phyloP scores from a whole-genome alignment of 129 eudicot genomes.

The Flaveria bidentis region DNA sequence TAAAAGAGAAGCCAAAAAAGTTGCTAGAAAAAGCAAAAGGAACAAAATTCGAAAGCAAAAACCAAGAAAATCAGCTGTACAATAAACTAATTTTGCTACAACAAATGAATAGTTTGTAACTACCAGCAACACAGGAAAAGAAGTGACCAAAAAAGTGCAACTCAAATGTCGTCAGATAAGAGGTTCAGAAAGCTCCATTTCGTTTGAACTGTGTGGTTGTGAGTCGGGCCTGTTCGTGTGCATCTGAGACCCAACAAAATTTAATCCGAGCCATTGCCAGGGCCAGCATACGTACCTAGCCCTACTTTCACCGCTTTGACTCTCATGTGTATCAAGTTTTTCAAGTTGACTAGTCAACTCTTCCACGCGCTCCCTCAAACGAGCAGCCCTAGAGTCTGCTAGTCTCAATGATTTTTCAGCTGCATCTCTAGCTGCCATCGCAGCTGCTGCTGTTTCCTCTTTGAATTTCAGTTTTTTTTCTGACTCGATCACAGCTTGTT shows the following conservation, averaged over 20 bases:
- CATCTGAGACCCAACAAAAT: constrained; percentile 54
- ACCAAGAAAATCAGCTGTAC: neutral
- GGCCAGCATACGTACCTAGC: constrained; percentile 86
- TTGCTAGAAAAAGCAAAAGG: neutral
- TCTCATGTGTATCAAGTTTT: constrained; percentile 54
- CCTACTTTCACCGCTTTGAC: constrained; percentile 43
- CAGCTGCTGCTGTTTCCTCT: constrained; percentile 88
- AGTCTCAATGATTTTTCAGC: constrained; percentile 84
- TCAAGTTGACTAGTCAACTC: constrained; percentile 82
- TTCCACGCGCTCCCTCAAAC: constrained; percentile 79
- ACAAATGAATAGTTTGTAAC: constrained; percentile 31
- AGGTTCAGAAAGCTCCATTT: constrained; percentile 95
- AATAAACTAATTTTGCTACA: constrained; percentile 16
- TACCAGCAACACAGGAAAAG: constrained; percentile 20
- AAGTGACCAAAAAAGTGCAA: constrained; percentile 9
- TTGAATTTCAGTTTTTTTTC: constrained; percentile 85
- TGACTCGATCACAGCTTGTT: constrained; percentile 56
- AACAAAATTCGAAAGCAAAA: neutral
- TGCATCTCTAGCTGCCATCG: constrained; percentile 94
- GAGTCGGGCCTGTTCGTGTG: constrained; percentile 12
- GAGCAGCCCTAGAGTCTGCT: constrained; percentile 75
- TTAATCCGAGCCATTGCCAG: constrained; percentile 87
- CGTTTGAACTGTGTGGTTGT: constrained; percentile 58
- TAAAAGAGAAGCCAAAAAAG: neutral
- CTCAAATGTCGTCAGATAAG: constrained; percentile 45